Base-by-base conservation (phyloP, 2,329 filamentous ascomycete species). In the Fusarium acutatum region DNA sequence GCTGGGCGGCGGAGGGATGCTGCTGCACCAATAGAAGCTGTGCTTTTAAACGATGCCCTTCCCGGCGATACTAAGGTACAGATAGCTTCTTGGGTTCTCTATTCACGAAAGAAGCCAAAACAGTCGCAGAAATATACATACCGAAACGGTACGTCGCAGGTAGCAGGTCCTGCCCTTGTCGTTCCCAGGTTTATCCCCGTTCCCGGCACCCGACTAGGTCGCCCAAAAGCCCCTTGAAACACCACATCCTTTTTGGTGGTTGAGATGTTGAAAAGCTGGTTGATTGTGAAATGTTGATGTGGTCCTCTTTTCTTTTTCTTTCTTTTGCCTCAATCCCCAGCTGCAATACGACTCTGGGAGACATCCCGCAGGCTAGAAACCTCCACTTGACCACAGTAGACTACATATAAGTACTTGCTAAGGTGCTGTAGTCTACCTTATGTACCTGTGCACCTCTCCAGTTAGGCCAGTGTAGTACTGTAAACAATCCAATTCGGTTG, bases 191-290 rank as follows among this genome's bases (percentile, higher is more conserved):
- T 28, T 28, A 58, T 58, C 64, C 65, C 44, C 66, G 69, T 50
- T 59, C 37, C 56, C 20, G 32, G 26, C 56, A 66, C 28, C 43
- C 40, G 52, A 46, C 58, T 43, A 64, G 58, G 58, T 59, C 53
- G 22, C 46, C 52, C 35, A 56, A 60, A 57, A 56, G 58, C 70
- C 71, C 71, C 71, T 71, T 73, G 69, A 73, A 73, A 73, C 71
- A 64, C 71, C 37, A 57, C 18, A 38, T 49, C 38, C 35, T 18
- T 37, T 46, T 38, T 44, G 24, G 49, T 43, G 32, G 38, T 57
- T 32, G 50, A 53, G 44, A 43, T 35, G 54, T 67, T 44, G 46
- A 32, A 22, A 69, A 34, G 34, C 37, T 38, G 32, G 20, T 50
- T 20, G 30, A 24, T 24, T 50, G 47, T 50, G 47, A 50, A 53